Evolutionary conservation across 139 green algal genomes (phyloP).

Genomic region (Prasinococcaceae sp.): DNA sequence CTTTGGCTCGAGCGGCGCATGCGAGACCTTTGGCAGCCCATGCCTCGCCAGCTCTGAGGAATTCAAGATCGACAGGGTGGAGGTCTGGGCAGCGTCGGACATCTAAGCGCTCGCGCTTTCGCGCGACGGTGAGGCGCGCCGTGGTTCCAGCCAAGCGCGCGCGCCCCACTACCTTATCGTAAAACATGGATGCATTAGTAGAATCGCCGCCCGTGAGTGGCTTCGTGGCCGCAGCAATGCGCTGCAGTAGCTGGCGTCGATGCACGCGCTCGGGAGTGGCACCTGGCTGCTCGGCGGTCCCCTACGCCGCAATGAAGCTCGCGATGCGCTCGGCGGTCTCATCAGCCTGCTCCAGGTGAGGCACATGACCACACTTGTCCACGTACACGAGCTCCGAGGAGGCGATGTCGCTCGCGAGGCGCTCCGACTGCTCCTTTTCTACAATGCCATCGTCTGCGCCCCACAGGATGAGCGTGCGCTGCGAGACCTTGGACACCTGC

Average conservation of each 20-base stretch:
- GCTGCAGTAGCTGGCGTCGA: too few species aligned
- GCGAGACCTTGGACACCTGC: slow-evolving; percentile 25
- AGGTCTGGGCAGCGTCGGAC: slow-evolving; percentile 39
- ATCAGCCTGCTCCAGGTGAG: slow-evolving; percentile 71
- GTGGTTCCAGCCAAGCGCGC: too few species aligned
- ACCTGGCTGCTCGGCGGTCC: too few species aligned
- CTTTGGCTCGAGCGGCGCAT: slow-evolving; percentile 37
- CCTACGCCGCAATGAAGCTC: too few species aligned
- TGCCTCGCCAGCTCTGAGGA: slow-evolving; percentile 39
- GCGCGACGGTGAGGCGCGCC: too few species aligned
- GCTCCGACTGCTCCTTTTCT: slow-evolving; percentile 24
- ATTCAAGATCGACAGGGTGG: slow-evolving; percentile 44
- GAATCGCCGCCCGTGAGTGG: too few species aligned
- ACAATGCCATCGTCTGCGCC: slow-evolving; percentile 61
- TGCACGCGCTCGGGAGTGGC: too few species aligned
- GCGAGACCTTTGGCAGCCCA: slow-evolving; percentile 50
- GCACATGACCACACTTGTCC: slow-evolving; percentile 67
- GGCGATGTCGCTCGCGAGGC: slow-evolving; percentile 39
- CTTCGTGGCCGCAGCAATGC: too few species aligned
- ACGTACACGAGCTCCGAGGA: slow-evolving; percentile 43
- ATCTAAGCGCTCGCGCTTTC: not conserved
- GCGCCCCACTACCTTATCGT: too few species aligned
- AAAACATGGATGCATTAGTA: too few species aligned
- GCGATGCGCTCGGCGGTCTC: too few species aligned
- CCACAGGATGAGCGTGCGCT: slow-evolving; percentile 76